Base-by-base conservation (phyloP, 2,329 filamentous ascomycete genomes). In the Aspergillus costaricaensis region DNA sequence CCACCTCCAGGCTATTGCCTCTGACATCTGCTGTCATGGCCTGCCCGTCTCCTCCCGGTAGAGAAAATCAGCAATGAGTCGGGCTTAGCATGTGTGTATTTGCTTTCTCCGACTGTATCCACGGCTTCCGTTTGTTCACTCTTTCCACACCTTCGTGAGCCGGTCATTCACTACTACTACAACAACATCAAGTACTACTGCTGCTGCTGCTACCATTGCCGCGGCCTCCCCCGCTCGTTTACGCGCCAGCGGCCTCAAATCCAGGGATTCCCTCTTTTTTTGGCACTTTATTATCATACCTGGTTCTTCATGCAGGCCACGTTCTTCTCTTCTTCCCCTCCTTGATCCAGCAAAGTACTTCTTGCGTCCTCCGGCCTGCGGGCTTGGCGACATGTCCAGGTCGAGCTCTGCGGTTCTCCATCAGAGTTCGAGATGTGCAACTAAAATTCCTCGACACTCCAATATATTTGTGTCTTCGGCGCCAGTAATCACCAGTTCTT, bases 311-410 rank as follows among this genome's bases (percentile, higher is more conserved):
- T 55, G 44, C 58, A 44, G 44, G 27, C 14, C 36, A 50, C 54
- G 25, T 58, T 25, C n/a, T 30, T 55, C 15, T 15, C 19, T 51
- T 17, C 27, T 15, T 47, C 41, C 55, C 44, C 30, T 54, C 32
- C 44, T 27, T 41, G 51, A 55, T 59, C 52, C 57, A 55, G 52
- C 47, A 53, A 43, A 59, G 15, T 47, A 21, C 48, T 38, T 43
- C 23, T 52, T 52, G 51, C 57, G 39, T 51, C 47, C 19, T 50
- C 55, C 53, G n/a, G 59, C 65, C 64, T 63, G 47, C 51, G 64
- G 63, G 61, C 67, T 62, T 54, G 61, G 57, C 65, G 67, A 67
- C 60, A 72, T 73, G 68, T 66, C 66, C 53, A 72, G 70, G 65
- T 62, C 68, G 32, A 63, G 60, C 63, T 65, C 61, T 49, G 68